phyloP scores from a whole-genome alignment of 148 eudicot species.

The Chenopodium suecicum region DNA sequence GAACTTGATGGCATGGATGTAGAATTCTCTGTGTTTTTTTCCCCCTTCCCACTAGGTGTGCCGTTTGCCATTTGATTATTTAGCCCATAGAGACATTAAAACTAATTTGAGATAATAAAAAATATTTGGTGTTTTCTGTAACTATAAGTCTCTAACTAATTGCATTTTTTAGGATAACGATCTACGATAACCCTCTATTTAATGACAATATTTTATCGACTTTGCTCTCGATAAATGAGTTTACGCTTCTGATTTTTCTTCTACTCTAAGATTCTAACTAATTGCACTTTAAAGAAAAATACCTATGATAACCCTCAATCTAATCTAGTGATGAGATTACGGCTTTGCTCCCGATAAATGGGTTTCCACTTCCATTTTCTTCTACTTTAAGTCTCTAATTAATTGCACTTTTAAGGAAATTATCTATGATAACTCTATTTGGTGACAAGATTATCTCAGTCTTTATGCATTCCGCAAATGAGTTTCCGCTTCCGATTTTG shows the following conservation, averaged over 20 bases:
- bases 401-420: neutral
- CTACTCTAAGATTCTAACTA: too few relatives aligned
- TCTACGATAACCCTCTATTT: neutral
- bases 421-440: neutral
- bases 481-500: too few relatives aligned
- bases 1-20: neutral
- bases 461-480: neutral
- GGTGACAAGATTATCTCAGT: neutral
- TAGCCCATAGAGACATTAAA: neutral
- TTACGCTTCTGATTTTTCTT: too few relatives aligned
- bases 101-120: conserved; percentile 1
- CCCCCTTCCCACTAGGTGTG: neutral
- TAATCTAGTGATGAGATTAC: too few relatives aligned
- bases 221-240: too few relatives aligned
- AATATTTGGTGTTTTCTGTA: neutral
- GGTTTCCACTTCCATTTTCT: too few relatives aligned
- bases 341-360: too few relatives aligned
- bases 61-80: neutral
- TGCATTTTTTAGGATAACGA: neutral
- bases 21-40: conserved; percentile 6
- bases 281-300: too few relatives aligned
- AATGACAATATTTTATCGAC: too few relatives aligned
- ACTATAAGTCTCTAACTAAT: neutral
- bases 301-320: too few relatives aligned
- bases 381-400: too few relatives aligned